phyloP scores from a whole-genome alignment of 2,329 filamentous ascomycete species.

The Escovopsis sp. region DNA sequence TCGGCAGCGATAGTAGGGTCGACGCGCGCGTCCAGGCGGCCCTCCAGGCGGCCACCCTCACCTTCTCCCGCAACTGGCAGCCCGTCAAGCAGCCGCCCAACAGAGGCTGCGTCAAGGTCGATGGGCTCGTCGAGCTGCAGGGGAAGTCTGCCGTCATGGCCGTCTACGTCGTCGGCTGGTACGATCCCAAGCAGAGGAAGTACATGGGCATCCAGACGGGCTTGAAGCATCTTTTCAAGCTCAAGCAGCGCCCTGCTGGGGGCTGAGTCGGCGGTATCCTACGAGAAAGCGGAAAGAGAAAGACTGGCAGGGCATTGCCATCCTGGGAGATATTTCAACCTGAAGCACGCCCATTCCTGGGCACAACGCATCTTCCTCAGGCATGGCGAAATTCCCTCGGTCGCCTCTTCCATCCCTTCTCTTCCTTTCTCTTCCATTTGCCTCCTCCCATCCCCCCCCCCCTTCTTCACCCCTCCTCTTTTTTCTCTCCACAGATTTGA shows the following conservation, averaged over 20 bases:
- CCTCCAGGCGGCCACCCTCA: slow-evolving; percentile 18
- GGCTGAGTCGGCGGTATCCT: no score
- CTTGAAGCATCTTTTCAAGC: slow-evolving; percentile 27
- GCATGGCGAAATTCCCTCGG: no score
- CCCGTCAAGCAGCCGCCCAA: slow-evolving; percentile 27
- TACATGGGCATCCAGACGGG: slow-evolving; percentile 26
- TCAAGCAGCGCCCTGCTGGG: slow-evolving; percentile 21
- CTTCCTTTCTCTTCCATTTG: no score
- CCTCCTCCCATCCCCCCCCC: no score
- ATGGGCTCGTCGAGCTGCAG: slow-evolving; percentile 38
- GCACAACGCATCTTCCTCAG: no score
- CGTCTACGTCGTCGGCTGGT: slow-evolving; percentile 37
- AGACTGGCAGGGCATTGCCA: no score
- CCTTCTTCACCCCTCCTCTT: no score
- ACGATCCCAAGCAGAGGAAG: slow-evolving; percentile 37
- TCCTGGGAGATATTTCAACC: no score
- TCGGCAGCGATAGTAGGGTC: slow-evolving; percentile 17
- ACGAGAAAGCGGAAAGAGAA: no score
- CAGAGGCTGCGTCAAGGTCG: slow-evolving; percentile 35
- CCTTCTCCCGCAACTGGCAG: slow-evolving; percentile 30
- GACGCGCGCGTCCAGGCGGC: slow-evolving; percentile 19
- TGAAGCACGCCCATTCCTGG: no score
- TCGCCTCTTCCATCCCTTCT: no score
- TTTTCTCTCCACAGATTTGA: no score
- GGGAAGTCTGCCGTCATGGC: slow-evolving; percentile 29